phyloP scores from a whole-genome alignment of 176 grass and related monocot genomes.

The Zoysia japonica region DNA sequence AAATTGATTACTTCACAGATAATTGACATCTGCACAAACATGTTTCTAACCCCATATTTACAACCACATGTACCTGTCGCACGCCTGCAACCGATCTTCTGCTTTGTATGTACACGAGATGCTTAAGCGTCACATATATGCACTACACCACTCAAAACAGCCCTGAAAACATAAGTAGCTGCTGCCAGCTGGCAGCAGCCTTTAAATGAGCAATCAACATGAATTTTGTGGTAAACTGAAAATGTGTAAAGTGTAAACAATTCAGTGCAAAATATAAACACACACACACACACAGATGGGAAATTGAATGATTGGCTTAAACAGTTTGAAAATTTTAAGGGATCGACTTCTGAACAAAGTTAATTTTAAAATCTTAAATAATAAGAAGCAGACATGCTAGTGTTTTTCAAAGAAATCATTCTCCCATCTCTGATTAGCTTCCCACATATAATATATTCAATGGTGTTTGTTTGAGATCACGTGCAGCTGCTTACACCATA shows the following conservation, averaged over 20 bases:
- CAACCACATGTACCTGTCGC: slow-evolving; percentile 11
- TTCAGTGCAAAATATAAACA: not conserved
- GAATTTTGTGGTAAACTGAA: not conserved
- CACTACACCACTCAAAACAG: slow-evolving; percentile 22
- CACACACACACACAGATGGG: not conserved
- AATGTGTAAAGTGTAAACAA: not conserved
- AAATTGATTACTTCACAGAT: slow-evolving; percentile 17
- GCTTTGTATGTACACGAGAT: slow-evolving; percentile 1
- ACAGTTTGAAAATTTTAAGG: slow-evolving; percentile 17
- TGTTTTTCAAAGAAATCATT: slow-evolving; percentile 17
- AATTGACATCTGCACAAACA: slow-evolving; percentile 33
- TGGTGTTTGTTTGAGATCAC: slow-evolving; percentile 12
- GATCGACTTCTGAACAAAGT: slow-evolving; percentile 16
- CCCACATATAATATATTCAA: slow-evolving; percentile 34
- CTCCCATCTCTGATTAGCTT: slow-evolving; percentile 27
- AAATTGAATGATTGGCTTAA: not conserved
- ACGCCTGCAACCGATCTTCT: slow-evolving; percentile 3
- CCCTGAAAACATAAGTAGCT: not conserved
- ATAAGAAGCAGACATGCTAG: slow-evolving; percentile 11
- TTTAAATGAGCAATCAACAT: slow-evolving; percentile 12
- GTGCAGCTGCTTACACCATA: not conserved
- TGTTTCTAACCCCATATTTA: slow-evolving; percentile 17
- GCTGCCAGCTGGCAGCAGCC: slow-evolving; percentile 15
- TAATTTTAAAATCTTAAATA: slow-evolving; percentile 8
- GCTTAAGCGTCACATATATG: not conserved